Evolutionary conservation across 139 green algal genomes (phyloP).

Genomic region (Haematococcus lacustris): DNA sequence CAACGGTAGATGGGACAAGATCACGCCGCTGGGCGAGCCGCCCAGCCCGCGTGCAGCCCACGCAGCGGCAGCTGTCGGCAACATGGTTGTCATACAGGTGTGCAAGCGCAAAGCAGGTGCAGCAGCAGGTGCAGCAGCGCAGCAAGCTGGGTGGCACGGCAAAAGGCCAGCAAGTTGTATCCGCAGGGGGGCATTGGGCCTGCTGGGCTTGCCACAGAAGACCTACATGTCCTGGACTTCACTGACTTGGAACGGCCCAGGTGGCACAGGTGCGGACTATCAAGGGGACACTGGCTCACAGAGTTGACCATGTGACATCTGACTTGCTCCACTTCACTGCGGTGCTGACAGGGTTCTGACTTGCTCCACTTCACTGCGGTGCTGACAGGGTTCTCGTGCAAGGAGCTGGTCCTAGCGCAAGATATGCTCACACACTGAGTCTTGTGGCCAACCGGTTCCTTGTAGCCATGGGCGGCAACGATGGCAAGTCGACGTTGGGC

Average conservation of each 20-base stretch:
- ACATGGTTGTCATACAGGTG: conserved; percentile 95
- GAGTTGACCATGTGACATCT: too few relatives aligned
- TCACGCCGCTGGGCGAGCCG: conserved; percentile 72
- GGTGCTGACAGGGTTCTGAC: conserved; percentile 68
- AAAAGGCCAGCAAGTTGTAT: neutral
- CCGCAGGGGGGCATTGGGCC: conserved; percentile 89
- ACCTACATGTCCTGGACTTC: conserved; percentile 98
- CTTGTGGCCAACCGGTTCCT: conserved; percentile 97
- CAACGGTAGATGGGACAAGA: conserved; percentile 75
- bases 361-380: conserved; percentile 3
- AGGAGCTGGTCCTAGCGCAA: conserved; percentile 79
- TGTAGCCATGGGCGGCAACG: conserved; percentile 94
- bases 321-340: too few relatives aligned
- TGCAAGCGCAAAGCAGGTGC: too few relatives aligned
- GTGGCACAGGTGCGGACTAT: conserved; percentile 78
- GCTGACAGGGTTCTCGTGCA: conserved; percentile 85
- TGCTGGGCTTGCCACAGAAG: conserved; percentile 85
- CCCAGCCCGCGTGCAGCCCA: conserved; percentile 91
- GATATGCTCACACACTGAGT: conserved; percentile 93
- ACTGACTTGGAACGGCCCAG: conserved; percentile 78
- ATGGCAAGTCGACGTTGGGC: conserved; percentile 80
- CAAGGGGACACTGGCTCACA: too few relatives aligned
- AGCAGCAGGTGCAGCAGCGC: too few relatives aligned
- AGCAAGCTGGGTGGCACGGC: too few relatives aligned
- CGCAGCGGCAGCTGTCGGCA: conserved; percentile 93